Evolutionary conservation across 176 grass and related monocot species (phyloP), one percentile per base, ranked within the genome.

Genomic region (Eragrostis nindensis): DNA sequence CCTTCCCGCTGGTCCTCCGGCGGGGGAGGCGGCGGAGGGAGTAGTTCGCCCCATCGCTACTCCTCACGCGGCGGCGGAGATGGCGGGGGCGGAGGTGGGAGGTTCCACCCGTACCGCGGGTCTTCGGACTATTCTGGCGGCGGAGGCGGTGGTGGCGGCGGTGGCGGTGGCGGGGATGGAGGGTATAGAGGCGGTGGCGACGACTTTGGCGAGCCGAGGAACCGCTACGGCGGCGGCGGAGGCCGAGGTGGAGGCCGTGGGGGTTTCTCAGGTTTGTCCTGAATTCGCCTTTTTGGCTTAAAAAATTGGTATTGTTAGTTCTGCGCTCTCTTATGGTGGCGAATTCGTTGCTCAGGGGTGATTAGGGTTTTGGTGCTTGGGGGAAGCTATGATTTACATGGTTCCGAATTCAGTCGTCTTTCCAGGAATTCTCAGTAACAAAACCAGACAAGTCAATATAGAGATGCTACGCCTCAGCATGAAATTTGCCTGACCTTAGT

Each of bases 81-180:
- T 6, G 71, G 70, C 14, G 74, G 84, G 3, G 78, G 70, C 13
- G 76, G 81, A 22, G 87, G 77, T 8, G 91, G 85, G 61, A 89
- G 91, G 73, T 90, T 87, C 29, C 91, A 93, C 52, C 91, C 91
- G 11, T 93, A 93, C 65, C 85, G 88, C 52, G 82, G 36, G 1
- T 65, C 75, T 8, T 87, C 84, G 16, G 85, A 84, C 16, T 75
- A 87, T 60, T 73, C 69, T 30, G 71, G 85, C 5, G 71, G 73
- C 29, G 78, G 76, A 24, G 87, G 68, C 8, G 88, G 84, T 8
- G 75, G 86, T 19, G 84, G 78, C 4, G 32, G 32, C 32, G 32
- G 32, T 36, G 32, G 32, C 32, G 32, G 32, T 36, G 32, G 32
- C 32, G 82, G 86, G 6, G 88, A 65, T 24, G 90, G 87, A 24